These are phyloP conservation scores for Salix koriyanagi DNA, from an alignment of 345 rosid genomes.

Conservation along the genomic window DNA sequence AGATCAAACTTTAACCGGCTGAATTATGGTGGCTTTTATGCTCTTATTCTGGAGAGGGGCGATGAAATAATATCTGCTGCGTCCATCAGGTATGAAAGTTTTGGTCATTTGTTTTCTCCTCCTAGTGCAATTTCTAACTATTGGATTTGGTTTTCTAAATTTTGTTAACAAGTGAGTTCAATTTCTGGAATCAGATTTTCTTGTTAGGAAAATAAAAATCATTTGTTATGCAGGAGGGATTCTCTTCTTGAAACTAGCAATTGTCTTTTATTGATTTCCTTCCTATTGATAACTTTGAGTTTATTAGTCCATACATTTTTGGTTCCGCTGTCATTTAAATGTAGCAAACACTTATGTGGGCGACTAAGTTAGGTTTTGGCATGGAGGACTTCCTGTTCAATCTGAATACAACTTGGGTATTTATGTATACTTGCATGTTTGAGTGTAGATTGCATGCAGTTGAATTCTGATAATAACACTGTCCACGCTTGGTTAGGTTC, in stretches of 20 bases:
- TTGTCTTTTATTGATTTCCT: background rate
- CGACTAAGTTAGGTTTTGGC: background rate
- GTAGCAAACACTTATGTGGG: background rate
- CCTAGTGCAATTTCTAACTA: background rate
- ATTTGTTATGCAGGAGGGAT: background rate
- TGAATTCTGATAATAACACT: conserved; percentile 7
- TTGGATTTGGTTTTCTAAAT: background rate
- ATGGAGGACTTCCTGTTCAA: background rate
- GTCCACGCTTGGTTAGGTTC: conserved; percentile 12
- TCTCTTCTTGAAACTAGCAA: background rate
- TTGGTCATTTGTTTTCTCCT: conserved; percentile 3
- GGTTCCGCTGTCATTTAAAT: background rate
- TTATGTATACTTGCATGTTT: background rate
- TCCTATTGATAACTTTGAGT: background rate
- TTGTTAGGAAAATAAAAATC: background rate
- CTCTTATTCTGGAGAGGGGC: conserved; percentile 81
- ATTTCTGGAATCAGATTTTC: background rate
- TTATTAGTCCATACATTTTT: background rate
- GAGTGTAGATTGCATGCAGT: background rate
- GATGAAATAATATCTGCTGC: conserved; percentile 82
- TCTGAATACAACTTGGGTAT: background rate
- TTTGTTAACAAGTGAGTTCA: background rate
- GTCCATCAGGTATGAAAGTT: conserved; percentile 59
- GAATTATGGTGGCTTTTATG: conserved; percentile 70
- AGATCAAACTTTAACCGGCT: conserved; percentile 83